Percentiles rank a stretch among this genome's conserved stretches.
Evolutionary conservation across 2,329 filamentous ascomycete species (phyloP).

Genomic region (Onygenales sp.): DNA sequence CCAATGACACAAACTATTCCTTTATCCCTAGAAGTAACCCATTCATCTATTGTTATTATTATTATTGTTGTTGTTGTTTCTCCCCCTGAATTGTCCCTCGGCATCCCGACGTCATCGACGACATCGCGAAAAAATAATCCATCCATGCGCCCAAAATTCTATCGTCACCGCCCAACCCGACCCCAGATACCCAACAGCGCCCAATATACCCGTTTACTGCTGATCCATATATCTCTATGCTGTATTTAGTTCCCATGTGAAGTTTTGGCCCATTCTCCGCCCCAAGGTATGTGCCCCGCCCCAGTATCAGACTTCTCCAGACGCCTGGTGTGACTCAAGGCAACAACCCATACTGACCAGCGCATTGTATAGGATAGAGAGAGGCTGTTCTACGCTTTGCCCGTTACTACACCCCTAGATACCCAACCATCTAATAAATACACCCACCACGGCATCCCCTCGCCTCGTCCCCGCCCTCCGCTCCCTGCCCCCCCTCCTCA

Average conservation of each 20-base stretch:
- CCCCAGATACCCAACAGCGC: background rate
- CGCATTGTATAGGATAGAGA: too few species aligned
- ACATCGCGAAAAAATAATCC: background rate
- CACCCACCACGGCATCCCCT: background rate
- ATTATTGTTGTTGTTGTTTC: background rate
- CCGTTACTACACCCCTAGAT: background rate
- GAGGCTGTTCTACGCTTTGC: too few species aligned
- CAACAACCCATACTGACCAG: too few species aligned
- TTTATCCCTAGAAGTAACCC: too few species aligned
- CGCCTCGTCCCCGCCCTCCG: conserved; percentile 2
- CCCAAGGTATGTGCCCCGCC: too few species aligned
- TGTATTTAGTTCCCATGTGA: too few species aligned
- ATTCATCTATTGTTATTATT: background rate
- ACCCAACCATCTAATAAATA: background rate
- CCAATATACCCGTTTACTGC: background rate
- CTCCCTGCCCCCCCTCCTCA: background rate
- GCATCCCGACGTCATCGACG: background rate
- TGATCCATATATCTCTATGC: too few species aligned
- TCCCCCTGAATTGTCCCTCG: background rate
- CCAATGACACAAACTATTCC: too few species aligned
- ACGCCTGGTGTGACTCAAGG: too few species aligned
- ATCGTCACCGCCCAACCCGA: background rate
- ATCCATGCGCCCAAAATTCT: background rate
- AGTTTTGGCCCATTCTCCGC: too few species aligned
- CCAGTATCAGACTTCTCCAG: too few species aligned